Base-by-base conservation (phyloP, 2,329 filamentous ascomycete genomes). In the Microsporum canis region DNA sequence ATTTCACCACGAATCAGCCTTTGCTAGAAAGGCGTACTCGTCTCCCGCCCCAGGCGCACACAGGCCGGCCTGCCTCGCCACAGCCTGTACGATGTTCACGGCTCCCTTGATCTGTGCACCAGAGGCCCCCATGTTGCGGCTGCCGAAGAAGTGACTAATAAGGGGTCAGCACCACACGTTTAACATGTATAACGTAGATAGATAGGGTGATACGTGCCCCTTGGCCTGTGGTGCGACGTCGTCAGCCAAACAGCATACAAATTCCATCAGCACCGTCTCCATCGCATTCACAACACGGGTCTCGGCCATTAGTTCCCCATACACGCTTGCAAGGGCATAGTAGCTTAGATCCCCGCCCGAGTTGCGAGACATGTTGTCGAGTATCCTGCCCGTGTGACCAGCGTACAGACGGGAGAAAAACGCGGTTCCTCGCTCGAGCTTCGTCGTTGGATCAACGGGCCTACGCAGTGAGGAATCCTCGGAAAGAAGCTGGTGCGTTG, bases 191-290 rank as follows among this genome's bases (percentile, higher is more conserved):
- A 27, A 12, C 29, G 29, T 8, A 5, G 27, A 5, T 29, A 33
- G 12, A 12, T 17, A 10, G 45, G 33, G 8, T 38, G 31, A 14
- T 60, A 63, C 66, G 62, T 58, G 69, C 68, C 69, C 68, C 56
- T 71, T 69, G 7, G 68, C 68, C 60, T 71, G 69, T 23, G 67
- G 64, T 36, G 63, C 66, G 27, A 68, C 68, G 14, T 64, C 65
- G 60, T 68, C 67, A 14, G 65, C 68, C 43, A 71, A 61, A 66
- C 69, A 71, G 58, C 67, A 69, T 12, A 69, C 67, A 61, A 71
- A 71, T 60, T 70, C 69, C 51, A 71, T 39, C 62, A 71, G 53
- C 2, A 66, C 69, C 43, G 69, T 71, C 57, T 69, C 68, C 59
- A 63, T 59, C 29, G 60, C 63, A 41, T 64, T 64, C 10, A 70